A percentile compares a stretch with the other conserved stretches of the same genome.
phyloP scores from a whole-genome alignment of 1,139 yeast species.

The Arxiozyma heterogenica region DNA sequence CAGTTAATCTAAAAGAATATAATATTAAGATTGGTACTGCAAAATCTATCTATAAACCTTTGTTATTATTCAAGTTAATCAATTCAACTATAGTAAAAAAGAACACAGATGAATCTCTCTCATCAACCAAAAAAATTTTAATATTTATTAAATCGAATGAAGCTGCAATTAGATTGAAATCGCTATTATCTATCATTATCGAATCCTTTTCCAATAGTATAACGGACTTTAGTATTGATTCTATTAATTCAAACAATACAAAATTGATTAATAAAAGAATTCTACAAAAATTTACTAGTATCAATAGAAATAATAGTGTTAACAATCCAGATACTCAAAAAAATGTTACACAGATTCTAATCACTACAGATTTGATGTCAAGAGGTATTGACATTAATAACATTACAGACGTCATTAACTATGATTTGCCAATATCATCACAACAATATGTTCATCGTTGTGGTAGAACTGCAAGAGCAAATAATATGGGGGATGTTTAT shows the following conservation, averaged over 20 bases:
- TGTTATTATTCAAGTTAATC: slow-evolving; percentile 53
- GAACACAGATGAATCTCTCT: background rate
- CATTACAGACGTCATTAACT: slow-evolving; percentile 71
- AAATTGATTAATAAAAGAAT: slow-evolving; percentile 39
- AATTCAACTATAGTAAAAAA: background rate
- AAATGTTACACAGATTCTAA: slow-evolving; percentile 44
- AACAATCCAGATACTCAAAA: background rate
- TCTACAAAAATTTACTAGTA: slow-evolving; percentile 43
- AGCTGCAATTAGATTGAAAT: slow-evolving; percentile 65
- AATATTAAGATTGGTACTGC: slow-evolving; percentile 44
- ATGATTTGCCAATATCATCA: slow-evolving; percentile 80
- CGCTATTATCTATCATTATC: slow-evolving; percentile 45
- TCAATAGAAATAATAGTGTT: too few species aligned
- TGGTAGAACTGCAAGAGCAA: slow-evolving; percentile 95
- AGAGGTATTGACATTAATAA: slow-evolving; percentile 82
- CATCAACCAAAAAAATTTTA: slow-evolving; percentile 31
- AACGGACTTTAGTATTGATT: slow-evolving; percentile 17
- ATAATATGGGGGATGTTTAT: slow-evolving; percentile 63
- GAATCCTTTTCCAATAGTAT: slow-evolving; percentile 17
- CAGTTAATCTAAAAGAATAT: slow-evolving; percentile 46
- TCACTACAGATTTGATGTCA: slow-evolving; percentile 88
- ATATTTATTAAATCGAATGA: slow-evolving; percentile 84
- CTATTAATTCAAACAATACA: slow-evolving; percentile 45
- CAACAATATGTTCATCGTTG: slow-evolving; percentile 92
- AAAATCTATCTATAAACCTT: slow-evolving; percentile 63